phyloP scores from a whole-genome alignment of 2,329 filamentous ascomycete genomes.

The Fusarium transvaalense region DNA sequence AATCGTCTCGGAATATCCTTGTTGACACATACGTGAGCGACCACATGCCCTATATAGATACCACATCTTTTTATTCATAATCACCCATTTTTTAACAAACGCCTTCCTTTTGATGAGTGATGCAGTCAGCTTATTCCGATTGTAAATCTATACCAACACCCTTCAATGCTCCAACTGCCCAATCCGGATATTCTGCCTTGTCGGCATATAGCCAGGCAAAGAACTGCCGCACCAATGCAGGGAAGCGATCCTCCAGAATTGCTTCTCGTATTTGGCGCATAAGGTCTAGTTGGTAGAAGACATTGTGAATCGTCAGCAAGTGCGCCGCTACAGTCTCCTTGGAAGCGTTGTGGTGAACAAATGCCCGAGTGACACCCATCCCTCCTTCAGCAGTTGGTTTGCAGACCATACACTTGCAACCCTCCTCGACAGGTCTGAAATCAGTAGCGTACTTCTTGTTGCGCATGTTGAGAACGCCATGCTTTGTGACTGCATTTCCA shows the following conservation, averaged over 20 bases:
- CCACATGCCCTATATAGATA: constrained; percentile 41
- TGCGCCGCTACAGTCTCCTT: constrained; percentile 95
- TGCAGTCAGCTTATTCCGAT: constrained; percentile 30
- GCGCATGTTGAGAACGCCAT: constrained; percentile 86
- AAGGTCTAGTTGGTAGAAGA: constrained; percentile 88
- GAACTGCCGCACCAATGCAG: constrained; percentile 81
- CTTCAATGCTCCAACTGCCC: constrained; percentile 84
- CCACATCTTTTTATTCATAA: constrained; percentile 34
- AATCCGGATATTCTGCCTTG: constrained; percentile 78
- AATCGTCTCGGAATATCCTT: constrained; percentile 21
- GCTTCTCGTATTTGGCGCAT: constrained; percentile 82
- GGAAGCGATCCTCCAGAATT: constrained; percentile 84
- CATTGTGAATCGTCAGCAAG: constrained; percentile 92
- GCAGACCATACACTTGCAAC: constrained; percentile 85
- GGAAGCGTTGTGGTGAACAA: constrained; percentile 88
- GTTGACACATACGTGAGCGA: constrained; percentile 25
- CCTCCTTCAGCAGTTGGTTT: constrained; percentile 73
- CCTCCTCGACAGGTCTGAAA: constrained; percentile 85
- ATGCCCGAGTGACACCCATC: constrained; percentile 86
- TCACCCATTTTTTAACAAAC: constrained; percentile 16
- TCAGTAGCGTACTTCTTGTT: constrained; percentile 81
- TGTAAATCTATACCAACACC: constrained; percentile 80
- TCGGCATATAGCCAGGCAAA: constrained; percentile 77
- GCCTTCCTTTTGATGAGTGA: constrained; percentile 9
- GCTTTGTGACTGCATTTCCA: constrained; percentile 88